phyloP scores from a whole-genome alignment of 1,284 basidiomycete genomes.

The Ganoderma lingzhi region DNA sequence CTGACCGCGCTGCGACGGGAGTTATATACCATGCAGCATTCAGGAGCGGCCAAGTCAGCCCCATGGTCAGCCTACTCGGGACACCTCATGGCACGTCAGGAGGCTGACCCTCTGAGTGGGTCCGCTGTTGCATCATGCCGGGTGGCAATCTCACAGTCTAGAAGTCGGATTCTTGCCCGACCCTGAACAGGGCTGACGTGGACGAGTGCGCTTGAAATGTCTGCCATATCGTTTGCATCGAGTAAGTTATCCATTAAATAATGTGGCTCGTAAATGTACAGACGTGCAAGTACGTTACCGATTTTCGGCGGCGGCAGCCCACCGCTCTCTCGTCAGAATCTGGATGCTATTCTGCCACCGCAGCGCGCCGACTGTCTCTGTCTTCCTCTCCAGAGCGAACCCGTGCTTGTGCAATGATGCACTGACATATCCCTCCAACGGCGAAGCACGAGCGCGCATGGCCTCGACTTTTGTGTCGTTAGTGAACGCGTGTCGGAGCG shows the following conservation, averaged over 20 bases:
- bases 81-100: not conserved
- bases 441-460: slow-evolving; percentile 57
- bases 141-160: not conserved
- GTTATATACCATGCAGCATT: not conserved
- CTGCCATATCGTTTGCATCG: not conserved
- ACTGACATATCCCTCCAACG: slow-evolving; percentile 61
- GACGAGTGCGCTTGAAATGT: not conserved
- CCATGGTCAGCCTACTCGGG: not conserved
- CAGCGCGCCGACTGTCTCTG: slow-evolving; percentile 57
- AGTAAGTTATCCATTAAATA: not conserved
- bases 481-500: slow-evolving; percentile 65
- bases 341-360: slow-evolving; percentile 58
- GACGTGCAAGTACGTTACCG: not conserved
- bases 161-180: not conserved
- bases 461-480: slow-evolving; percentile 49
- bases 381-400: slow-evolving; percentile 56
- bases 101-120: not conserved
- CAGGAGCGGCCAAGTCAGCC: not conserved
- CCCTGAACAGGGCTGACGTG: not conserved
- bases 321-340: slow-evolving; percentile 51
- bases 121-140: not conserved
- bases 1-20: not conserved
- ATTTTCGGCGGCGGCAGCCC: slow-evolving; percentile 37
- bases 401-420: slow-evolving; percentile 55
- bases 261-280: not conserved